Evolutionary conservation across 805 yeast species (phyloP).

Genomic region (Vanderwaltozyma polyspora): DNA sequence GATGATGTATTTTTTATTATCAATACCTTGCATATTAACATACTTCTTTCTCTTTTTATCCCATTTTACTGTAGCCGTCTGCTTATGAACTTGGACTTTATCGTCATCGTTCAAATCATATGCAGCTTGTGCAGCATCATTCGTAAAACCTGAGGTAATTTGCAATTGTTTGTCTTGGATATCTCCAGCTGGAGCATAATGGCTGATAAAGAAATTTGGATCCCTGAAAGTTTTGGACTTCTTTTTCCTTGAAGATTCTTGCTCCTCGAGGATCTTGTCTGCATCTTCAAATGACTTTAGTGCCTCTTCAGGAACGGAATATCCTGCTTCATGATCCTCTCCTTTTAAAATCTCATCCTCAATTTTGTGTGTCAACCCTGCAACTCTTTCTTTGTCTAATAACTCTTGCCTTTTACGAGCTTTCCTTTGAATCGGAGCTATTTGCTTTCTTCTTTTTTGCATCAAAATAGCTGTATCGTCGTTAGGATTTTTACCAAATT

Average conservation of each 20-base stretch:
- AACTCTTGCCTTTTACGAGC: constrained; percentile 61
- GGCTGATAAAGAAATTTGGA: constrained; percentile 70
- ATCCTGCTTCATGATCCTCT: constrained; percentile 39
- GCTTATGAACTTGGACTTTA: constrained; percentile 55
- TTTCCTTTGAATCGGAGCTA: constrained; percentile 77
- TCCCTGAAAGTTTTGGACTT: constrained; percentile 54
- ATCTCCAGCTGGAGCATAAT: constrained; percentile 72
- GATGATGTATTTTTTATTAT: constrained; percentile 69
- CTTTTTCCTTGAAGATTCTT: constrained; percentile 15
- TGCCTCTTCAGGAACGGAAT: constrained; percentile 33
- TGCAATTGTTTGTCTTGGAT: constrained; percentile 73
- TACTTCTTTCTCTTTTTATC: constrained; percentile 88
- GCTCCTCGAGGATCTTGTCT: constrained; percentile 24
- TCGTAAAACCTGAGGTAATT: constrained; percentile 54
- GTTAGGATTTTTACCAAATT: constrained; percentile 58
- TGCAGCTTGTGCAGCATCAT: constrained; percentile 74
- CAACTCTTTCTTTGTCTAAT: constrained; percentile 59
- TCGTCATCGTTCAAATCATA: constrained; percentile 78
- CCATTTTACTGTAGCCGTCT: constrained; percentile 68
- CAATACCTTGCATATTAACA: constrained; percentile 67
- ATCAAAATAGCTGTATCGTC: constrained; percentile 69
- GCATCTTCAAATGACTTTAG: constrained; percentile 32
- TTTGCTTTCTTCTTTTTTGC: constrained; percentile 75
- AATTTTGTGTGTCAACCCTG: constrained; percentile 60
- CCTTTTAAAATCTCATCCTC: constrained; percentile 62